Conservation (phyloP, 768 basidiomycete genomes). For the Amanita subjunquillea region DNA sequence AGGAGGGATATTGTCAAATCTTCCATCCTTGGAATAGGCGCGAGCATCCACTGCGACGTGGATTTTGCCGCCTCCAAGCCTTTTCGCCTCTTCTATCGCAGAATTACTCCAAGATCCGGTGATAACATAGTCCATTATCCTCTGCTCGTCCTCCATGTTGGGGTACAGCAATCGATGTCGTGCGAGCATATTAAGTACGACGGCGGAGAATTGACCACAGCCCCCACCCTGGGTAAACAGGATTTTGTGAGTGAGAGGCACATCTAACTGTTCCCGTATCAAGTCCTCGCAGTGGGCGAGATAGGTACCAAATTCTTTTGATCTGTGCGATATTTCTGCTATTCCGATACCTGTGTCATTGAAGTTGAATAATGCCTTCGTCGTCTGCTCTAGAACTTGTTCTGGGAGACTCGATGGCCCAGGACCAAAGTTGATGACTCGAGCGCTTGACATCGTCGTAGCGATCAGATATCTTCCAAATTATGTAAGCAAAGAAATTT, state of each 20-base stretch:
- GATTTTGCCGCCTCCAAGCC: constrained; percentile 51
- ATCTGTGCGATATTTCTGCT: constrained; percentile 93
- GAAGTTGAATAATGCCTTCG: constrained; percentile 84
- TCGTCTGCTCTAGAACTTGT: constrained; percentile 76
- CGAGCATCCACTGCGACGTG: constrained; percentile 69
- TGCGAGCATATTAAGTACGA: constrained; percentile 86
- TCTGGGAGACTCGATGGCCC: constrained; percentile 90
- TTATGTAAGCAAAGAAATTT: no score
- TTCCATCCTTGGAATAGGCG: constrained; percentile 47
- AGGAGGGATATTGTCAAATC: constrained; percentile 72
- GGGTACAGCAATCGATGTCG: constrained; percentile 72
- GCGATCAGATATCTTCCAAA: no score
- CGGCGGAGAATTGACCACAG: constrained; percentile 82
- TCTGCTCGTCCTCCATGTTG: constrained; percentile 39
- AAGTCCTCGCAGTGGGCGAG: constrained; percentile 50
- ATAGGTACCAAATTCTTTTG: constrained; percentile 74
- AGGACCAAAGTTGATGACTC: constrained; percentile 85
- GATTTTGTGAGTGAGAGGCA: constrained; percentile 78
- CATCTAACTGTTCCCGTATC: constrained; percentile 66
- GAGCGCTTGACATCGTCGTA: constrained; percentile 26
- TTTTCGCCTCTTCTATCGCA: constrained; percentile 72
- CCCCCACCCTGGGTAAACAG: constrained; percentile 96
- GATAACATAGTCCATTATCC: constrained; percentile 77
- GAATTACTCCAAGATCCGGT: constrained; percentile 92
- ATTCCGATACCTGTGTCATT: constrained; percentile 88